These are phyloP conservation scores for Actinidia chinensis DNA, from an alignment of 179 eudicot genomes.

Conservation along the genomic window DNA sequence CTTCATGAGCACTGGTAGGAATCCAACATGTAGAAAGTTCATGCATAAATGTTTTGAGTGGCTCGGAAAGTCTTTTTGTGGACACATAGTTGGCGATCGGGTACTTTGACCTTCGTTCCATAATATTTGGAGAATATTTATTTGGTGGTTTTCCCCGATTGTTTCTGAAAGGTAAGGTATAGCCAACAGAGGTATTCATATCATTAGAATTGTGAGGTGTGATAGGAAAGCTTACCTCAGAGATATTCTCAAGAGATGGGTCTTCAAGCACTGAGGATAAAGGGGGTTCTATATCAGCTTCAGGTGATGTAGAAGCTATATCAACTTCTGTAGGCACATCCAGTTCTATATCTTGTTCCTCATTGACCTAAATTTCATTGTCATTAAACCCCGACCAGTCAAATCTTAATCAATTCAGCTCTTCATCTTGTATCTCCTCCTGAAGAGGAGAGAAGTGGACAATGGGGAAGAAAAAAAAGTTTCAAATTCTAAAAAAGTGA, in stretches of 20 bases:
- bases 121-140: not conserved
- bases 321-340: no score
- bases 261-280: not conserved
- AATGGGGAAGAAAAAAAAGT: not conserved
- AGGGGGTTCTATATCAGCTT: not conserved
- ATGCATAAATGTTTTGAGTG: not conserved
- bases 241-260: not conserved
- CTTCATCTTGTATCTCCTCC: not conserved
- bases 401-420: not conserved
- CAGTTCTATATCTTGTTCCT: not conserved
- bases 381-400: not conserved
- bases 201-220: not conserved
- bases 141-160: not conserved
- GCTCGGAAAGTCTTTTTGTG: not conserved
- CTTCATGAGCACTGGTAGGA: not conserved
- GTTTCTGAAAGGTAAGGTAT: slow-evolving; percentile 4
- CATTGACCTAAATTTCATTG: not conserved
- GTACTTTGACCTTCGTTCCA: no score
- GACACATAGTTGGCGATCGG: no score
- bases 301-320: no score
- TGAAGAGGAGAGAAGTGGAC: not conserved
- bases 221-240: not conserved
- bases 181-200: not conserved
- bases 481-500: not conserved
- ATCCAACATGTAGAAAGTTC: not conserved